Base-by-base conservation (phyloP, 805 yeast species). In the Kazachstania kunashirensis region DNA sequence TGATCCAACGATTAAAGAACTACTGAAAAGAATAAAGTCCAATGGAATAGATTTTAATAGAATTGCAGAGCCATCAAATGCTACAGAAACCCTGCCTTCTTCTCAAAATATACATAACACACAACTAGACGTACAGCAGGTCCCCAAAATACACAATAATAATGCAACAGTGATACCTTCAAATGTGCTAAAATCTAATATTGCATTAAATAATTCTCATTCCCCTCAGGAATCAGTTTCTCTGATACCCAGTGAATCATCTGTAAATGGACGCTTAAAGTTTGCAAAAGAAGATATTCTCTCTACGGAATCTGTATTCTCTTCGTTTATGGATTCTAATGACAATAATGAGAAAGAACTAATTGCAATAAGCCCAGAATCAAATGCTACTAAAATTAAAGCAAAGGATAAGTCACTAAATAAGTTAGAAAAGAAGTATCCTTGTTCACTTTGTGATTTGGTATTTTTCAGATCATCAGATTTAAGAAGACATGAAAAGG, bases 401-500 rank as follows among this genome's bases (percentile, higher is more conserved):
- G 32, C 6, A 28, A 27, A 29, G 32, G 19, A 24, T 10, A 19
- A 6, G 9, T 13, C 14, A 13, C 14, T 20, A n/a, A 31, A 23
- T 19, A 28, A 24, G 6, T n/a, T 19, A 16, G 38, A 20, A 5
- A 35, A 73, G 43, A 70, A 71, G 31, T 77, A 67, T 47, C 64
- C 71, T 5, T 82, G 94, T 54, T 49, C 55, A 5, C 69, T 71
- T 44, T 82, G 94, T 55, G 55, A 68, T 2, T 62, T 79, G 61
- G 68, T 75, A 24, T 82, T 82, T 55, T 66, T 80, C 36, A 63
- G 92, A 26, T 71, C 81, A 1, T 70, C 79, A 2, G 89, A 80
- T 57, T 65, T 80, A 46, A 77, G 77, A 52, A 67, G 89, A 38
- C 92, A 81, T 51, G 83, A 77, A 48, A 76, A 81, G 50, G 84